Evolutionary conservation across 2,329 filamentous ascomycete species (phyloP).

Genomic region (Aspergillus sp.): DNA sequence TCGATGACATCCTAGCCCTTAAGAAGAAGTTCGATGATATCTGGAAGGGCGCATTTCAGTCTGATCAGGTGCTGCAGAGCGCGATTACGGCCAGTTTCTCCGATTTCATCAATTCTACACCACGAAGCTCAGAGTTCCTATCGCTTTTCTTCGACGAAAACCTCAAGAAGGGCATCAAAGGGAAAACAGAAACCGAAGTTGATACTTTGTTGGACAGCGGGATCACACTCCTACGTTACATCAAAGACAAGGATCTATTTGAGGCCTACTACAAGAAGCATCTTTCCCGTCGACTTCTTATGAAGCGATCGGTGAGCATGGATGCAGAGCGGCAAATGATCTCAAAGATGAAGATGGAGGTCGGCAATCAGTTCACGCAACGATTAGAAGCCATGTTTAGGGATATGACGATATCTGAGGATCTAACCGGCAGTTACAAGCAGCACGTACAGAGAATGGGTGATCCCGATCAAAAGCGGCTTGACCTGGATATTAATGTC

Average conservation of each 20-base stretch:
- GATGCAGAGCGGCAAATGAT: conserved; percentile 97
- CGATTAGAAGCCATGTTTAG: conserved; percentile 98
- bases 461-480: conserved; percentile 59
- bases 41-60: conserved; percentile 69
- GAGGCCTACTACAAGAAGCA: conserved; percentile 99
- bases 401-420: conserved; percentile 85
- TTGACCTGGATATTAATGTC: conserved; percentile 81
- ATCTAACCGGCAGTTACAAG: conserved; percentile 76
- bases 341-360: conserved; percentile 91
- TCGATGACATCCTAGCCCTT: conserved; percentile 80
- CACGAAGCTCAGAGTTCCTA: conserved; percentile 82
- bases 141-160: conserved; percentile 97
- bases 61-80: conserved; percentile 75
- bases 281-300: conserved; percentile 79
- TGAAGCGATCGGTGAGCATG: conserved; percentile 84
- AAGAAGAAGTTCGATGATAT: conserved; percentile 89
- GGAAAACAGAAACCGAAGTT: conserved; percentile 85
- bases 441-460: conserved; percentile 62
- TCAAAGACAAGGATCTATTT: conserved; percentile 90
- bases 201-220: conserved; percentile 84
- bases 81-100: conserved; percentile 83
- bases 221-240: conserved; percentile 80
- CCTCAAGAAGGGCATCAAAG: conserved; percentile 88
- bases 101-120: conserved; percentile 91
- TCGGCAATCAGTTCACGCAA: conserved; percentile 88